Percentiles rank a stretch among this genome's conserved stretches.
phyloP scores from a whole-genome alignment of 345 rosid genomes.

The Schrenkiella parvula region DNA sequence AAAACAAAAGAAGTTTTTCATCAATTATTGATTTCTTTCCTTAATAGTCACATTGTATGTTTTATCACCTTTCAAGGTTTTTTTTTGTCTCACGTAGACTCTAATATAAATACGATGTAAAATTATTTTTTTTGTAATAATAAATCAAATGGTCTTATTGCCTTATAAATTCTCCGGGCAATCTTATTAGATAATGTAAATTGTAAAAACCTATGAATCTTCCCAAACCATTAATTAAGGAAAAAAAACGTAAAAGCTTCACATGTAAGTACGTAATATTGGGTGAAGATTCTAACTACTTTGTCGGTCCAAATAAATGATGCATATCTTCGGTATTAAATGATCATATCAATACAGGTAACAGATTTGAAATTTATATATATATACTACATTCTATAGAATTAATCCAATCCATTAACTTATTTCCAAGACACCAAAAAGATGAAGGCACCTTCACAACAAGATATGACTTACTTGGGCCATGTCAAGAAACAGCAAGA shows the following conservation, averaged over 20 bases:
- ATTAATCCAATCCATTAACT: constrained; percentile 4
- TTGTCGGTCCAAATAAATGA: constrained; percentile 31
- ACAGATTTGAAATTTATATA: constrained; percentile 18
- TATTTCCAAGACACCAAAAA: background rate
- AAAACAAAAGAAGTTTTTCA: background rate
- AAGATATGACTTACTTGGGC: constrained; percentile 28
- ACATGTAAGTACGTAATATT: too few species aligned
- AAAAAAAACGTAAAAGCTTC: too few species aligned
- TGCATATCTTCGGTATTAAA: constrained; percentile 21
- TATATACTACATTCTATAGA: background rate
- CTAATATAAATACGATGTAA: too few species aligned
- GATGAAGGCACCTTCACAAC: constrained; percentile 37
- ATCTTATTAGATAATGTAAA: too few species aligned
- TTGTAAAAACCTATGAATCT: too few species aligned
- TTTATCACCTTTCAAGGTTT: background rate
- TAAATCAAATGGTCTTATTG: too few species aligned
- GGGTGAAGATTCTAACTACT: constrained; percentile 28
- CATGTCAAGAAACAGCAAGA: too few species aligned
- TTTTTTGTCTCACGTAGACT: background rate
- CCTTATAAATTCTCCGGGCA: too few species aligned
- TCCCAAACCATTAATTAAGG: too few species aligned
- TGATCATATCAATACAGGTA: constrained; percentile 26
- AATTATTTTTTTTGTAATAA: too few species aligned
- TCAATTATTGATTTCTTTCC: background rate
- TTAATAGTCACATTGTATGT: background rate